Percentiles rank a stretch among this genome's conserved stretches.
Evolutionary conservation across 1,139 yeast genomes (phyloP).

Genomic region (Lodderomyces elongisporus): DNA sequence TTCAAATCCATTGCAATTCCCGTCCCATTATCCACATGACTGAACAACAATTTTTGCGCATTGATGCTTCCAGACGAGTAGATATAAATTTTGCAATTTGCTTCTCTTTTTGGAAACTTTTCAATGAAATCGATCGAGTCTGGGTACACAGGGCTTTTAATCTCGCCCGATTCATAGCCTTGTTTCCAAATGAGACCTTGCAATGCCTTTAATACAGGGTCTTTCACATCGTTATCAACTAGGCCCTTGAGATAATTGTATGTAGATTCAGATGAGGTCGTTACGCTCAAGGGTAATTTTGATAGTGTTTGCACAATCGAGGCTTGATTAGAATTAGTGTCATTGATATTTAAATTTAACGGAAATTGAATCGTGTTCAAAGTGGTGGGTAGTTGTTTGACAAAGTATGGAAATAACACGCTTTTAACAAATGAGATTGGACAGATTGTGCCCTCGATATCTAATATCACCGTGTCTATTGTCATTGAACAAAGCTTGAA

Average conservation of each 20-base stretch:
- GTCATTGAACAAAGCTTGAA: too few relatives aligned
- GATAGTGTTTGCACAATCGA: slow-evolving; percentile 28
- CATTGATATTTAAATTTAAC: slow-evolving; percentile 6
- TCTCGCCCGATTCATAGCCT: slow-evolving; percentile 72
- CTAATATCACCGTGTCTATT: slow-evolving; percentile 42
- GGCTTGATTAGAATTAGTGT: slow-evolving; percentile 1
- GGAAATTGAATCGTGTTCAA: slow-evolving; percentile 13
- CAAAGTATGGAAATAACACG: slow-evolving; percentile 50
- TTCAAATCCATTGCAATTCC: slow-evolving; percentile 46
- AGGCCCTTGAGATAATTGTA: slow-evolving; percentile 47
- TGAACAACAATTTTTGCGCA: slow-evolving; percentile 77
- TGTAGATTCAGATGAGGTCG: slow-evolving; percentile 22
- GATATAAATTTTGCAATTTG: slow-evolving; percentile 50
- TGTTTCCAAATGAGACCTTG: slow-evolving; percentile 82
- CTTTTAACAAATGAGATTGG: slow-evolving; percentile 86
- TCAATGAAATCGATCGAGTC: slow-evolving; percentile 66
- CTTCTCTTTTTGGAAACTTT: slow-evolving; percentile 19
- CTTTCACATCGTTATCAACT: slow-evolving; percentile 69
- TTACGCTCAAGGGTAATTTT: slow-evolving; percentile 40
- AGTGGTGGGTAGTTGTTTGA: slow-evolving; percentile 23
- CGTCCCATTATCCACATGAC: slow-evolving; percentile 43
- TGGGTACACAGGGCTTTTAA: slow-evolving; percentile 68
- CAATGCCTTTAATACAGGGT: slow-evolving; percentile 66
- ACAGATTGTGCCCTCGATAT: slow-evolving; percentile 90
- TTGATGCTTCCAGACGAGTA: slow-evolving; percentile 90